Percentiles rank a stretch among this genome's conserved stretches.
Conservation (phyloP, 768 basidiomycete species). For the Phanerochaete sordida region DNA sequence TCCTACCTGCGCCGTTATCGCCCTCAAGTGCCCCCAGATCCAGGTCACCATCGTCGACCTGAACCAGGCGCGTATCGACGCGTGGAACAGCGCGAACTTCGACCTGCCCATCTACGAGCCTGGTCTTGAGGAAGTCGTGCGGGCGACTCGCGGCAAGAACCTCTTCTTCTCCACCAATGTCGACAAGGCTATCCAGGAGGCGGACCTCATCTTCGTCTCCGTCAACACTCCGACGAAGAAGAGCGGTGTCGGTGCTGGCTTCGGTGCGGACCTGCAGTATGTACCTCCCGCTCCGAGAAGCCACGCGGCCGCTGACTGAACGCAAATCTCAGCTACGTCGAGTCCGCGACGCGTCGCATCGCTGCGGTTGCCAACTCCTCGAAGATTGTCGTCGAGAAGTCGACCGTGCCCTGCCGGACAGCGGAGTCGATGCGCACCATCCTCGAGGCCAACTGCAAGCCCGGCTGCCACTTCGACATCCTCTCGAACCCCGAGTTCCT, state of each 20-base stretch:
- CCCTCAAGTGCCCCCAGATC: constrained; percentile 90
- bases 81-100: constrained; percentile 91
- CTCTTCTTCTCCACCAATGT: constrained; percentile 97
- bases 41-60: constrained; percentile 97
- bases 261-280: constrained; percentile 97
- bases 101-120: constrained; percentile 96
- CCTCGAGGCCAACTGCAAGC: constrained; percentile 95
- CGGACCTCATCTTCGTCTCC: constrained; percentile 96
- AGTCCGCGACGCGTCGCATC: constrained; percentile 94
- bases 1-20: constrained; percentile 94
- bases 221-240: constrained; percentile 99
- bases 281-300: constrained; percentile 27
- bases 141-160: constrained; percentile 85
- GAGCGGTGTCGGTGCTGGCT: constrained; percentile 94
- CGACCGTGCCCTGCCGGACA: constrained; percentile 97
- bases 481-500: constrained; percentile 99
- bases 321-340: constrained; percentile 75
- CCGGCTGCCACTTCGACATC: constrained; percentile 91
- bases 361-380: constrained; percentile 84
- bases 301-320: constrained; percentile 8
- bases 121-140: constrained; percentile 89
- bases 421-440: constrained; percentile 99
- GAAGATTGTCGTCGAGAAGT: constrained; percentile 99
- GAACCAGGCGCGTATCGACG: constrained; percentile 90
- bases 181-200: constrained; percentile 88